Percentiles rank a stretch among this genome's conserved stretches.
Conservation (phyloP, 1,284 basidiomycete species). For the Crepidotus sp. region DNA sequence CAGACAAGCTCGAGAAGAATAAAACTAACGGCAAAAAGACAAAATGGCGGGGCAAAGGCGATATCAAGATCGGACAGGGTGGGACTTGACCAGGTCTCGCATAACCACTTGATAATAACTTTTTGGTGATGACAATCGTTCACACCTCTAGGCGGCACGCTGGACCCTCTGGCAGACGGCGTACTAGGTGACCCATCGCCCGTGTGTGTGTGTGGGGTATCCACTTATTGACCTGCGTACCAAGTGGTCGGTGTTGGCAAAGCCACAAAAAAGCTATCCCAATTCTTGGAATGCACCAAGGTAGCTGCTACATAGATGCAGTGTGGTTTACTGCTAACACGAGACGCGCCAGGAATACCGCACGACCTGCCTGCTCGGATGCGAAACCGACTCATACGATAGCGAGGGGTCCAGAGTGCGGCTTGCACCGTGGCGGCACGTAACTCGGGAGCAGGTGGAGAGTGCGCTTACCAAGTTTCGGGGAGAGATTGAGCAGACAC, state of each 20-base stretch:
- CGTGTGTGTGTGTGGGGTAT: too few species aligned
- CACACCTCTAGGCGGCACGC: constrained; percentile 11
- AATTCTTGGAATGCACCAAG: constrained; percentile 90
- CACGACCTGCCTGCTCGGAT: constrained; percentile 86
- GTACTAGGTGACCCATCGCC: constrained; percentile 57
- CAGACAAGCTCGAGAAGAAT: constrained; percentile 37
- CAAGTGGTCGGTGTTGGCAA: constrained; percentile 85
- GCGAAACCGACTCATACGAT: constrained; percentile 94
- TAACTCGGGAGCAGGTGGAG: constrained; percentile 75
- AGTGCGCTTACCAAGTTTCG: constrained; percentile 67
- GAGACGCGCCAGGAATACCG: constrained; percentile 67
- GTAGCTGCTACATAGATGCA: constrained; percentile 31
- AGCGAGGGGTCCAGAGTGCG: constrained; percentile 75
- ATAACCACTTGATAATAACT: too few species aligned
- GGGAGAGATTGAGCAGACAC: constrained; percentile 84
- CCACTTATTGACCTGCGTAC: background rate
- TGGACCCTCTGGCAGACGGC: constrained; percentile 96
- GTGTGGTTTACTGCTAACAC: constrained; percentile 14
- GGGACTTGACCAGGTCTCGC: constrained; percentile 55
- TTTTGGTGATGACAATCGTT: too few species aligned
- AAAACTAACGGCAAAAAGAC: constrained; percentile 31
- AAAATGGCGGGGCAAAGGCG: constrained; percentile 33
- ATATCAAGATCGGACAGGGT: constrained; percentile 81
- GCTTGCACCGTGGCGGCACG: constrained; percentile 73
- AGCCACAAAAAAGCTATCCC: constrained; percentile 82